Evolutionary conservation across 306 rosid genomes (phyloP).

Genomic region (Coriaria nepalensis): DNA sequence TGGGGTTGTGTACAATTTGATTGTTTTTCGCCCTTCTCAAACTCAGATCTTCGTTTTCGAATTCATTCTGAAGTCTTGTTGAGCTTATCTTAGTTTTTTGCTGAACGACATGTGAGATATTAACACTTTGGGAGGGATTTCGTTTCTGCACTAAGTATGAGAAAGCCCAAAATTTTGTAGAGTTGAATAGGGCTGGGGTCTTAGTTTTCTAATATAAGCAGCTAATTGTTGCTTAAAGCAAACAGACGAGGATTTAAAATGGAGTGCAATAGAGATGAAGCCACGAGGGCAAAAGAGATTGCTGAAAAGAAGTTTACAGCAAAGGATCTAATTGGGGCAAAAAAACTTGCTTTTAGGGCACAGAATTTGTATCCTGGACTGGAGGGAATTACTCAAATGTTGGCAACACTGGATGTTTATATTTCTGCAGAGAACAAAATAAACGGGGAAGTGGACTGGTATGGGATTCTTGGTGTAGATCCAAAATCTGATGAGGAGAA

Average conservation of each 20-base stretch:
- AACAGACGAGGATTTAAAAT: conserved; percentile 18
- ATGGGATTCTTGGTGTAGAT: conserved; percentile 66
- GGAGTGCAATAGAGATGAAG: conserved; percentile 98
- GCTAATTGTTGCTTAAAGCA: conserved; percentile 11
- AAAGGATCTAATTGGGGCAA: conserved; percentile 56
- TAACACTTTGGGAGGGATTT: no score
- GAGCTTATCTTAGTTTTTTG: no score
- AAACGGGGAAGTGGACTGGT: conserved; percentile 78
- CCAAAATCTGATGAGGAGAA: conserved; percentile 60
- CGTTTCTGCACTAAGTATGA: no score
- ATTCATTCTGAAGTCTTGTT: no score
- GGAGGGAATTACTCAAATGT: conserved; percentile 67
- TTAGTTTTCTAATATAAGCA: no score
- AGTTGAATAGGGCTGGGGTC: no score
- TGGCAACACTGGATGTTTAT: conserved; percentile 72
- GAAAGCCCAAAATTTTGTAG: no score
- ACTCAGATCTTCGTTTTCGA: no score
- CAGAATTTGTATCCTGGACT: conserved; percentile 62
- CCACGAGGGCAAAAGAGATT: conserved; percentile 62
- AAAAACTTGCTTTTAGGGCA: conserved; percentile 81
- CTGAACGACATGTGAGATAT: no score
- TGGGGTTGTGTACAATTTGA: no score
- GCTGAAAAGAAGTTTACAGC: conserved; percentile 70
- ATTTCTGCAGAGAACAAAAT: conserved; percentile 52
- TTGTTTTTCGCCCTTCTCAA: no score